Percentiles rank a stretch among this genome's conserved stretches.
Conservation (phyloP, 208 protist species). For the Trypanosoma boissoni region DNA sequence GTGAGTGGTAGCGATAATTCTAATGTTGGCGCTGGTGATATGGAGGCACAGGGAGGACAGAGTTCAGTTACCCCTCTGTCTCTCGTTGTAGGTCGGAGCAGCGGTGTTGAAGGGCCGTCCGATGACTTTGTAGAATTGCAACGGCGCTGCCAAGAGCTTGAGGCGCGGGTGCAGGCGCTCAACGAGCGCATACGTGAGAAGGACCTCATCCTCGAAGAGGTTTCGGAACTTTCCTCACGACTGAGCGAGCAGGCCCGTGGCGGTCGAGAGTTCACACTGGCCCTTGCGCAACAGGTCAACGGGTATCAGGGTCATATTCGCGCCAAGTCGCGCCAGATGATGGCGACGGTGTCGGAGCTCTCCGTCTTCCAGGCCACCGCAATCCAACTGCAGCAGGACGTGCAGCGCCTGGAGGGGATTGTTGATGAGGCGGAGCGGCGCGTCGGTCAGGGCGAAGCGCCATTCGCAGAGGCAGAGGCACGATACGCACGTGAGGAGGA, state of each 20-base stretch:
- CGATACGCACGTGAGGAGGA: conserved; percentile 70
- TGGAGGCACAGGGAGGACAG: no score
- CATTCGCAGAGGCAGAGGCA: conserved; percentile 74
- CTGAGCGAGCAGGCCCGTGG: conserved; percentile 82
- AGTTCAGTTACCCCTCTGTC: not conserved
- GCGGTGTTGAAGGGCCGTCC: conserved; percentile 40
- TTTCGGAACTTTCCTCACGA: conserved; percentile 87
- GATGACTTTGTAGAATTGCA: conserved; percentile 85
- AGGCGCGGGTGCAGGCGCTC: conserved; percentile 86
- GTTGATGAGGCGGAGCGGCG: conserved; percentile 80
- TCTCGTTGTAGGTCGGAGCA: not conserved
- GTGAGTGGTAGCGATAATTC: not conserved
- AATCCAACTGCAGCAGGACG: conserved; percentile 90
- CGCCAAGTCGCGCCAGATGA: conserved; percentile 91
- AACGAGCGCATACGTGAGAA: conserved; percentile 96
- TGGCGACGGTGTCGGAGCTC: conserved; percentile 96
- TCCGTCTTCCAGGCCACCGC: conserved; percentile 92
- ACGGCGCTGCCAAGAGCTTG: conserved; percentile 86
- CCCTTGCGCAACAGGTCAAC: conserved; percentile 93
- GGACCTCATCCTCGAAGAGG: conserved; percentile 94
- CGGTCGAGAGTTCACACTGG: conserved; percentile 89
- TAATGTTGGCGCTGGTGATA: no score
- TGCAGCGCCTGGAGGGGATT: conserved; percentile 68
- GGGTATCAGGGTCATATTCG: conserved; percentile 89
- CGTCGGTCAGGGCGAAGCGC: conserved; percentile 73